Evolutionary conservation across 176 grass and related monocot genomes (phyloP), one percentile per base, ranked within the genome.

Genomic region (Zoysia japonica): DNA sequence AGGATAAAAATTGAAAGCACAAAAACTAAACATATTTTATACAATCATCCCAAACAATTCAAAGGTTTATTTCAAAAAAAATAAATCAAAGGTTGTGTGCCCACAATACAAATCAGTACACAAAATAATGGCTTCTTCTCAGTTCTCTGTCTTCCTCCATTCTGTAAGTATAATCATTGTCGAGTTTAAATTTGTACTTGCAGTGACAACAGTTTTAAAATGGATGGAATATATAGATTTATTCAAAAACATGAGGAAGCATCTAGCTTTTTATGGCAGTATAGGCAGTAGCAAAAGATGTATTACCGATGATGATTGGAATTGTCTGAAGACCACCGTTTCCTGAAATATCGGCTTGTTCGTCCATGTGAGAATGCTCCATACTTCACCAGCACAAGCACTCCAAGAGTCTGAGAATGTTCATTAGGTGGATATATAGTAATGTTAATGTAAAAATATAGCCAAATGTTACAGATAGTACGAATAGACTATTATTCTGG

Each of bases 321-420:
- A 78, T 52, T 15, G 61, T 65, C 20, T 4, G 61, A 42, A 66
- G 61, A 66, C 76, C 76, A 0, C 75, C 61, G 13, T 39, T 78
- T 51, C 11, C 52, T 0, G 61, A 51, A 2, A 39, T 2, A 17
- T 50, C 6, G 35, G 14, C 60, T 49, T 77, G 74, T 64, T 64
- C 59, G 11, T 50, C 74, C 35, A 4, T 8, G 2, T 7, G 39
- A 59, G 56, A 1, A 45, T 7, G 7, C 8, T 77, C 74, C 74
- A 77, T 77, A 12, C 39, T 61, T 49, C n/a, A 8, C 13, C 65
- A 51, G 12, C 40, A 65, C 42, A 3, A 53, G 5, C 36, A 28
- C 28, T 28, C 28, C 28, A 28, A 28, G 28, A 28, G 28, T 28
- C 28, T 28, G 28, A 28, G 28, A 28, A 28, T 28, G 28, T 28